Percentiles rank a stretch among this genome's conserved stretches.
Conservation (phyloP, 805 yeast species). For the Metschnikowia cubensis region DNA sequence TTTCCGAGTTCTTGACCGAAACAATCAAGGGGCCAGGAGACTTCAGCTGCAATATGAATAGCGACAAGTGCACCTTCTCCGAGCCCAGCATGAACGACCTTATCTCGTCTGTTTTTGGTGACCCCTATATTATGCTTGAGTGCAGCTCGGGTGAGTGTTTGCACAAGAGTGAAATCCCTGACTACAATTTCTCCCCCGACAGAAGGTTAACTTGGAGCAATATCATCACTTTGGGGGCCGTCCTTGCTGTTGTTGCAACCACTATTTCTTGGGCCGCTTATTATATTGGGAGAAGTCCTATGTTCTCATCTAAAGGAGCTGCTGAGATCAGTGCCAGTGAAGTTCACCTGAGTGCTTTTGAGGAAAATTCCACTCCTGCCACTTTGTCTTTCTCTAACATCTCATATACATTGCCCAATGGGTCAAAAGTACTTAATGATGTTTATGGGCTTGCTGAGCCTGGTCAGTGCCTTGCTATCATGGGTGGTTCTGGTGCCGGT, state of each 20-base stretch:
- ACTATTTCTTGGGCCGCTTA: slow-evolving; percentile 41
- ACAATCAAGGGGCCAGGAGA: slow-evolving; percentile 93
- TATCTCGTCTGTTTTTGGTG: slow-evolving; percentile 91
- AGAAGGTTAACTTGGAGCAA: slow-evolving; percentile 43
- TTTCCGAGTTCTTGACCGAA: slow-evolving; percentile 85
- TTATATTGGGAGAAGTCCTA: slow-evolving; percentile 56
- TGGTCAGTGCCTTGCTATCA: slow-evolving; percentile 86
- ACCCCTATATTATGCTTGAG: slow-evolving; percentile 73
- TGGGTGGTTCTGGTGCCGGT: slow-evolving; percentile 99
- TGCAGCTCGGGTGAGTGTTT: slow-evolving; percentile 90
- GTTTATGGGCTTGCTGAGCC: slow-evolving; percentile 79
- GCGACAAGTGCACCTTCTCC: slow-evolving; percentile 68
- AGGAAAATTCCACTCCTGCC: slow-evolving; percentile 59
- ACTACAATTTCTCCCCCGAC: slow-evolving; percentile 66
- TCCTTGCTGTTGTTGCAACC: slow-evolving; percentile 41
- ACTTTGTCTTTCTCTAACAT: slow-evolving; percentile 73
- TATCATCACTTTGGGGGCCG: slow-evolving; percentile 42
- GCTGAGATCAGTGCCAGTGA: slow-evolving; percentile 20
- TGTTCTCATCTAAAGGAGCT: slow-evolving; percentile 40
- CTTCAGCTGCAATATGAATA: slow-evolving; percentile 68
- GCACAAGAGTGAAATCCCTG: slow-evolving; percentile 90
- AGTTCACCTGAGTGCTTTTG: slow-evolving; percentile 34
- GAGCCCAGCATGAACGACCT: slow-evolving; percentile 96
- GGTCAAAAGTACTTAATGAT: slow-evolving; percentile 52
- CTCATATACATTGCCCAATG: slow-evolving; percentile 48